phyloP scores from a whole-genome alignment of 345 rosid species.

The Xanthoceras sorbifolium region DNA sequence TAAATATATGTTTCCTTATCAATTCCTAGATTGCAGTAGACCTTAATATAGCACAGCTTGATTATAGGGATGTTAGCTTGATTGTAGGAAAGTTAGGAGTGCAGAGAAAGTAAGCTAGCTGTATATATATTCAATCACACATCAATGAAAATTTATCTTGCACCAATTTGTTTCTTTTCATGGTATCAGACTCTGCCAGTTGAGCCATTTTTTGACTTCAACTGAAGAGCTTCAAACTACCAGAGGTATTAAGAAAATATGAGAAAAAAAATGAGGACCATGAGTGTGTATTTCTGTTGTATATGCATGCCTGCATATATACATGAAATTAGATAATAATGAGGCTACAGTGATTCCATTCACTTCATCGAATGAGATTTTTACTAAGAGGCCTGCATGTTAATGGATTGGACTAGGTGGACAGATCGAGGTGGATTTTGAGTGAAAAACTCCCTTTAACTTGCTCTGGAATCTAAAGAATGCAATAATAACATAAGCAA shows the following conservation, averaged over 20 bases:
- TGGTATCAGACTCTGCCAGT: conserved; percentile 32
- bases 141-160: too few relatives aligned
- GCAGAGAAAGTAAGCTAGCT: too few relatives aligned
- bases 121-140: too few relatives aligned
- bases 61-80: too few relatives aligned
- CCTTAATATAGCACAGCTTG: too few relatives aligned
- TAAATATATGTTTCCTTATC: too few relatives aligned
- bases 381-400: neutral
- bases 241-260: neutral
- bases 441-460: neutral
- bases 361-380: neutral
- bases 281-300: neutral
- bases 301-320: neutral
- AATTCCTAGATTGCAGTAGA: too few relatives aligned
- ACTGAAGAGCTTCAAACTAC: neutral
- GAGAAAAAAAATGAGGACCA: neutral
- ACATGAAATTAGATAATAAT: neutral
- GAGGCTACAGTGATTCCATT: neutral
- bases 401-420: neutral
- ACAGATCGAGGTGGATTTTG: neutral
- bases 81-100: too few relatives aligned
- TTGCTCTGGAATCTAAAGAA: neutral
- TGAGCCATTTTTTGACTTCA: conserved; percentile 28
- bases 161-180: too few relatives aligned
- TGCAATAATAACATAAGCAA: neutral